Percentiles rank a stretch among this genome's conserved stretches.
These are phyloP conservation scores for Panicum hallii DNA, from an alignment of 202 grass and related monocot genomes.

Conservation along the genomic window DNA sequence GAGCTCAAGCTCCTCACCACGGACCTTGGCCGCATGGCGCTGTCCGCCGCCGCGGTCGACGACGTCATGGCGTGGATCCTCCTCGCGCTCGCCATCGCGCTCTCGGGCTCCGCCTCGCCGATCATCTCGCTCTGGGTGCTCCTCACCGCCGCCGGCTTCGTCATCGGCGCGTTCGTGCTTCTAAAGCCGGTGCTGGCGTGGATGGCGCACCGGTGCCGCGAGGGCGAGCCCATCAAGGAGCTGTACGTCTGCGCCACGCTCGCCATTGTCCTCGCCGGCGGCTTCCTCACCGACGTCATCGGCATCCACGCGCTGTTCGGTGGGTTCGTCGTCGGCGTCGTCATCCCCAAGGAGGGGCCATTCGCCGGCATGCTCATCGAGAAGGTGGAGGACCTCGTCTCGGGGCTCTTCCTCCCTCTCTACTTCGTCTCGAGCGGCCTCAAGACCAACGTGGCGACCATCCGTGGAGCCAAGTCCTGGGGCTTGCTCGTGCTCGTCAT, in stretches of 20 bases:
- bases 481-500: conserved; percentile 82
- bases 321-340: conserved; percentile 72
- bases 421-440: conserved; percentile 90
- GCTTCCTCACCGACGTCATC: conserved; percentile 74
- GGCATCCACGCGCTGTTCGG: conserved; percentile 93
- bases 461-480: conserved; percentile 70
- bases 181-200: conserved; percentile 57
- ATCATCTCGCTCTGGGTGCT: conserved; percentile 82
- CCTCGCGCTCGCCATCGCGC: conserved; percentile 75
- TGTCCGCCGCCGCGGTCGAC: conserved; percentile 84
- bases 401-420: conserved; percentile 83
- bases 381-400: conserved; percentile 84
- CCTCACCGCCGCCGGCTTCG: conserved; percentile 60
- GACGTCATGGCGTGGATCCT: conserved; percentile 85
- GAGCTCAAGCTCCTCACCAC: conserved; percentile 92
- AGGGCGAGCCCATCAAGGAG: conserved; percentile 75
- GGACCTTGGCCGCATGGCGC: conserved; percentile 75
- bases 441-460: conserved; percentile 83
- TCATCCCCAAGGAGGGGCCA: conserved; percentile 79
- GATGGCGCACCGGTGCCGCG: conserved; percentile 65
- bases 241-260: conserved; percentile 76
- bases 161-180: conserved; percentile 32
- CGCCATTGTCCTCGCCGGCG: conserved; percentile 58
- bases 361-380: conserved; percentile 76
- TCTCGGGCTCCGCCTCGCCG: conserved; percentile 64